Evolutionary conservation across 148 eudicot species (phyloP).

Genomic region (Camellia japonica): DNA sequence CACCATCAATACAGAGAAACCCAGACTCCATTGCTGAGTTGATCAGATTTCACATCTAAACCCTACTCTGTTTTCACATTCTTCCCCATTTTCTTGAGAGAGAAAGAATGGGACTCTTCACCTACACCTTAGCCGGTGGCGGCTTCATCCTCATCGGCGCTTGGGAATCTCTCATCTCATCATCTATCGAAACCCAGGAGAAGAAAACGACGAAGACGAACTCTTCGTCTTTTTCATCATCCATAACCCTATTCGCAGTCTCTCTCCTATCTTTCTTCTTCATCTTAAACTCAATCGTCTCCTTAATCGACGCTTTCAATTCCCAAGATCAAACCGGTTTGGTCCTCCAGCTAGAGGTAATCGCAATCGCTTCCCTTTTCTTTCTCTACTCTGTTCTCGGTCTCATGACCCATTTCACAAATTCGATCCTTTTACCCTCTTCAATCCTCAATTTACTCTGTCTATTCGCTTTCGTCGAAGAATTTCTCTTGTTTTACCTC

Average conservation of each 20-base stretch:
- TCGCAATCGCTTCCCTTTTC: constrained; percentile 45
- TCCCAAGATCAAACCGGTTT: constrained; percentile 38
- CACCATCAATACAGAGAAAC: no score
- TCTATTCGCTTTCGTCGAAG: constrained; percentile 50
- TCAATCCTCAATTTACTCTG: constrained; percentile 35
- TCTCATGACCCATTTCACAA: constrained; percentile 21
- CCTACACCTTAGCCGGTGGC: constrained; percentile 62
- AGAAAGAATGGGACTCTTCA: constrained; percentile 56
- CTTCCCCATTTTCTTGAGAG: neutral
- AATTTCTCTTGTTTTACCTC: constrained; percentile 52
- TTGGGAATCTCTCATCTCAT: constrained; percentile 59
- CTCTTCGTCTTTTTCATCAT: constrained; percentile 19
- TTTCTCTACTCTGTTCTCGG: constrained; percentile 41
- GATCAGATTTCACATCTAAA: no score
- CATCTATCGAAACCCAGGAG: constrained; percentile 19
- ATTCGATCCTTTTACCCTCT: constrained; percentile 27
- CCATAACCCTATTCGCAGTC: constrained; percentile 26
- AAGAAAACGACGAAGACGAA: neutral
- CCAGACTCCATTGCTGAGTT: no score
- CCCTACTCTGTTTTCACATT: no score
- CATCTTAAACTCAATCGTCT: constrained; percentile 35
- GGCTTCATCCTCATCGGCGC: constrained; percentile 60
- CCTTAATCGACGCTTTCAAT: constrained; percentile 28
- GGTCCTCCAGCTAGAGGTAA: constrained; percentile 41
- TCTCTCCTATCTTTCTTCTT: constrained; percentile 41